A percentile compares a stretch with the other conserved stretches of the same genome.
These are phyloP conservation scores for Penicillium samsonianum DNA, from an alignment of 495 filamentous ascomycete species.

Conservation along the genomic window DNA sequence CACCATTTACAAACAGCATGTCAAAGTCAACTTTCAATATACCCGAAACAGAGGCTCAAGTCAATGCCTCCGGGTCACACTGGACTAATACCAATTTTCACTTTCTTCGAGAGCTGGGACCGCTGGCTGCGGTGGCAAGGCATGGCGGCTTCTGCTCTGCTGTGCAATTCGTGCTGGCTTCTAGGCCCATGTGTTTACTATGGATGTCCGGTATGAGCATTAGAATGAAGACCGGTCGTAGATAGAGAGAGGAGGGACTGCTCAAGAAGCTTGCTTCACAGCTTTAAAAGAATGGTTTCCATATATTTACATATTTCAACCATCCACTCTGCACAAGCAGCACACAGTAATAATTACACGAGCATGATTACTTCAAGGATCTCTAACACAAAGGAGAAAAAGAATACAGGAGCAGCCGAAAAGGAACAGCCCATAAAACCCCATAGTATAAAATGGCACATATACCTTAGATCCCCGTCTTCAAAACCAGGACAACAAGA, in stretches of 20 bases:
- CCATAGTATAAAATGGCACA: slow-evolving; percentile 27
- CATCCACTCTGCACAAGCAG: slow-evolving; percentile 13
- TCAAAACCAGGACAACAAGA: slow-evolving; percentile 20
- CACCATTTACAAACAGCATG: too few species aligned
- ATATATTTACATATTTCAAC: not conserved
- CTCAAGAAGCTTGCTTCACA: not conserved
- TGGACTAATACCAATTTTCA: too few species aligned
- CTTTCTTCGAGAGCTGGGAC: too few species aligned
- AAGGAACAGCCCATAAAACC: slow-evolving; percentile 26
- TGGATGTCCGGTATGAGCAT: too few species aligned
- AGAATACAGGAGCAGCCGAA: slow-evolving; percentile 33
- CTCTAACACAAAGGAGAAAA: slow-evolving; percentile 40
- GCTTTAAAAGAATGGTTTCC: not conserved
- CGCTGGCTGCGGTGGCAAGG: too few species aligned
- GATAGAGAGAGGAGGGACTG: not conserved
- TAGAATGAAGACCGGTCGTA: too few species aligned
- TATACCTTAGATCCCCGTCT: slow-evolving; percentile 28
- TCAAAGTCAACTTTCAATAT: too few species aligned
- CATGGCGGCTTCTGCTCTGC: too few species aligned
- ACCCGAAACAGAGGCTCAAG: too few species aligned
- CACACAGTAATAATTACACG: slow-evolving; percentile 30
- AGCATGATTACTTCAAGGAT: slow-evolving; percentile 37
- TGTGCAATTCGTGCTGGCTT: too few species aligned
- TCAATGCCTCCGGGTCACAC: too few species aligned
- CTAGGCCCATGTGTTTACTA: too few species aligned